A percentile compares a stretch with the other conserved stretches of the same genome.
Evolutionary conservation across 1,139 yeast species (phyloP).

Genomic region (Blastobotrys arbuscula): DNA sequence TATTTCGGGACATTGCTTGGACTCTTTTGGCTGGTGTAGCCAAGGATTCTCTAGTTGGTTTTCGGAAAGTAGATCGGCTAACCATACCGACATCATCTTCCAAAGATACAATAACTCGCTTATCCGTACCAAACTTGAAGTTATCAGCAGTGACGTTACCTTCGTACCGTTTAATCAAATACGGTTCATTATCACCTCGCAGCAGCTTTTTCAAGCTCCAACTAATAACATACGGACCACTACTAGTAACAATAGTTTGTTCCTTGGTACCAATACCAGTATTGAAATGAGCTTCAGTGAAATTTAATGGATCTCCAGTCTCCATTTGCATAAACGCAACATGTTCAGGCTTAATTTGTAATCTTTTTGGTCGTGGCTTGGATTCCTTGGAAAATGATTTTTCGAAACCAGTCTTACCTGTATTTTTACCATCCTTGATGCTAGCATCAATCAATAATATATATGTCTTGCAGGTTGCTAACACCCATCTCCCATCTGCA

Average conservation of each 20-base stretch:
- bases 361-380: constrained; percentile 64
- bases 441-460: constrained; percentile 61
- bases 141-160: constrained; percentile 68
- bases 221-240: constrained; percentile 74
- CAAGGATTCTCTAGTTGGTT: constrained; percentile 47
- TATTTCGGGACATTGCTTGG: constrained; percentile 27
- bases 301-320: constrained; percentile 48
- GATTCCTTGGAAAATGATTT: constrained; percentile 58
- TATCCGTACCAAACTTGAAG: constrained; percentile 67
- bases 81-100: constrained; percentile 68
- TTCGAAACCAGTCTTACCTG: constrained; percentile 58
- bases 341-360: constrained; percentile 68
- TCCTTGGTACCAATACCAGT: constrained; percentile 59
- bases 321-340: constrained; percentile 54
- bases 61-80: constrained; percentile 50
- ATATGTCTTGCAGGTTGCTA: constrained; percentile 73
- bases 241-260: constrained; percentile 65
- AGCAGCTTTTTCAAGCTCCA: constrained; percentile 69
- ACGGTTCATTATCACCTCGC: constrained; percentile 50
- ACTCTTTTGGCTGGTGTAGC: constrained; percentile 32
- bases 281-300: constrained; percentile 74
- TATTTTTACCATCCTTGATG: constrained; percentile 56
- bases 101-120: constrained; percentile 63
- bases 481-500: constrained; percentile 74
- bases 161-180: constrained; percentile 58